phyloP scores from a whole-genome alignment of 768 basidiomycete species.

The Podaxis sp. region DNA sequence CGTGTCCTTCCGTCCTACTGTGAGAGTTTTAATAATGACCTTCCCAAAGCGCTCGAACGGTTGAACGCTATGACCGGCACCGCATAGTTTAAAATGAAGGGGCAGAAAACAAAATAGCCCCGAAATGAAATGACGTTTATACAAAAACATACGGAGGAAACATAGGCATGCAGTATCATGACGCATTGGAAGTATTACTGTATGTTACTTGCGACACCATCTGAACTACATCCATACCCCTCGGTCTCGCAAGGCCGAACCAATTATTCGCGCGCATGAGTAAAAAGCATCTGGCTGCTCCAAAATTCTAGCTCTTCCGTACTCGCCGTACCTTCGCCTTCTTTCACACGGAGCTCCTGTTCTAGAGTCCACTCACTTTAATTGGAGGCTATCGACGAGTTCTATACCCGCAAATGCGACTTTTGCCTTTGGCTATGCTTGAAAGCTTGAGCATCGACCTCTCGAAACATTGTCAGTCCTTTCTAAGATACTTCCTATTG shows the following conservation, averaged over 20 bases:
- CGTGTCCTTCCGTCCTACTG: conserved; percentile 3
- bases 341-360: no score
- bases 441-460: no score
- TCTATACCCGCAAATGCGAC: no score
- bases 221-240: not conserved
- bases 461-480: no score
- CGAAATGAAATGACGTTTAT: not conserved
- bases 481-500: no score
- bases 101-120: not conserved
- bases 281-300: not conserved
- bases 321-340: no score
- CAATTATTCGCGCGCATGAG: not conserved
- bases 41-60: not conserved
- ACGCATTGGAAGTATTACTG: not conserved
- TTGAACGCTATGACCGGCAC: not conserved
- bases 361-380: no score
- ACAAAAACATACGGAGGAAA: not conserved
- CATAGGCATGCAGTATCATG: no score
- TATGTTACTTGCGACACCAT: not conserved
- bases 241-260: not conserved
- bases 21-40: conserved; percentile 5
- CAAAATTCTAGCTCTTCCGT: not conserved
- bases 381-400: no score
- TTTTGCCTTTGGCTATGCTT: no score
- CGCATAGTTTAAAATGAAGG: not conserved